Percentiles rank a stretch among this genome's conserved stretches.
phyloP scores from a whole-genome alignment of 148 eudicot genomes.

The Vaccinium vitisidaea region DNA sequence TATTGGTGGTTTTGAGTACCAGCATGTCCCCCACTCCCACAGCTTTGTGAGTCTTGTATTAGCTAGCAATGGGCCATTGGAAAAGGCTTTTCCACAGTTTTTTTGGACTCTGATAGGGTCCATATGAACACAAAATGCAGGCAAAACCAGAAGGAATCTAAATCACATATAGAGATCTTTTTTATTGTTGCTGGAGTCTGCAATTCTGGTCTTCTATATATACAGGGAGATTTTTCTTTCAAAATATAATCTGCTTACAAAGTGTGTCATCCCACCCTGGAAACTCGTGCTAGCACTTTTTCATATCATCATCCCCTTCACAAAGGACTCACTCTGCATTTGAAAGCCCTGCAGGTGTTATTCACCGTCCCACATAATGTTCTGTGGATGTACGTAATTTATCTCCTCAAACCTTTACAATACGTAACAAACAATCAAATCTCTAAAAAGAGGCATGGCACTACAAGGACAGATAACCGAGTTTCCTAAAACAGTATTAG shows the following conservation, averaged over 20 bases:
- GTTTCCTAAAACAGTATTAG: not conserved
- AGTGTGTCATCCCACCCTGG: not conserved
- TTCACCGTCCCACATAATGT: not conserved
- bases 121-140: not conserved
- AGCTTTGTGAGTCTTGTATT: constrained; percentile 3
- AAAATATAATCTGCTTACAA: not conserved
- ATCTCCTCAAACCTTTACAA: not conserved
- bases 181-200: too few relatives aligned
- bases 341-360: not conserved
- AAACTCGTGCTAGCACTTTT: not conserved
- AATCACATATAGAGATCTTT: too few relatives aligned
- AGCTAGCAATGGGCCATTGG: not conserved
- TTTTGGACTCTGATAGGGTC: not conserved
- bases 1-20: constrained; percentile 10
- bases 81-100: not conserved
- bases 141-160: too few relatives aligned
- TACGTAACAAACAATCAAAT: not conserved
- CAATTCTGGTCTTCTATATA: too few relatives aligned
- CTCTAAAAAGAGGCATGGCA: not conserved
- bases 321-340: constrained; percentile 13
- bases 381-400: not conserved
- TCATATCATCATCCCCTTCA: constrained; percentile 1
- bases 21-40: constrained; percentile 11
- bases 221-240: too few relatives aligned
- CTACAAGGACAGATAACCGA: not conserved